Conservation (phyloP, 2,329 filamentous ascomycete genomes). For the Aspergillus felis region DNA sequence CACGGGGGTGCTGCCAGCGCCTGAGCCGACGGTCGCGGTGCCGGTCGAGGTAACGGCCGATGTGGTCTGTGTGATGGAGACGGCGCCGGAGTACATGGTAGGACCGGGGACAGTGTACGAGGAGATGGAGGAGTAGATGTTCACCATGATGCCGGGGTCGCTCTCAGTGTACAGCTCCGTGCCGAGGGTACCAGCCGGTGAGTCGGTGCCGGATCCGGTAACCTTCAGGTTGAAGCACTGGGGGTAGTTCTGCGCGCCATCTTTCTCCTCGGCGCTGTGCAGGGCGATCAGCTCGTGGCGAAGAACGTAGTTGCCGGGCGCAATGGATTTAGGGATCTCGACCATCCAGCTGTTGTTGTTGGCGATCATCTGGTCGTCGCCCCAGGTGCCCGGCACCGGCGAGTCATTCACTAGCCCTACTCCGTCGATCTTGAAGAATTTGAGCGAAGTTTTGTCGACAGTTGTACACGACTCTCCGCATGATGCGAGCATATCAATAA, state of each 20-base stretch:
- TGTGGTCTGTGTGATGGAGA: slow-evolving; percentile 11
- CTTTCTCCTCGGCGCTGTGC: slow-evolving; percentile 39
- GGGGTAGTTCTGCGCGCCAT: slow-evolving; percentile 49
- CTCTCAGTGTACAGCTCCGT: slow-evolving; percentile 51
- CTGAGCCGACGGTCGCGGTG: not conserved
- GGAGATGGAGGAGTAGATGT: slow-evolving; percentile 45
- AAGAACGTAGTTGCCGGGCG: slow-evolving; percentile 48
- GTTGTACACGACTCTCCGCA: slow-evolving; percentile 51
- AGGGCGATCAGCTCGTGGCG: slow-evolving; percentile 51
- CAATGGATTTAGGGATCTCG: slow-evolving; percentile 41
- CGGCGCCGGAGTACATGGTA: slow-evolving; percentile 10
- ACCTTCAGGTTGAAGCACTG: slow-evolving; percentile 57
- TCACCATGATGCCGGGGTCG: slow-evolving; percentile 56
- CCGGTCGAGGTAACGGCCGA: slow-evolving; percentile 10
- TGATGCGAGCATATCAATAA: slow-evolving; percentile 59
- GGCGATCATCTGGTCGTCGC: slow-evolving; percentile 47
- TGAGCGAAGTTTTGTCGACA: slow-evolving; percentile 48
- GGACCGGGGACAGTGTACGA: slow-evolving; percentile 16
- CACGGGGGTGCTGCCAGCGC: not conserved
- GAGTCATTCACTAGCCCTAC: slow-evolving; percentile 47
- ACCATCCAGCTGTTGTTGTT: slow-evolving; percentile 48
- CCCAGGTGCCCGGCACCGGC: slow-evolving; percentile 48
- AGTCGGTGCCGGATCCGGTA: slow-evolving; percentile 47
- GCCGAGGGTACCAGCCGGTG: slow-evolving; percentile 45
- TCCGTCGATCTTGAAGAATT: slow-evolving; percentile 60